phyloP scores from a whole-genome alignment of 768 basidiomycete genomes.

The Trametes meyenii region DNA sequence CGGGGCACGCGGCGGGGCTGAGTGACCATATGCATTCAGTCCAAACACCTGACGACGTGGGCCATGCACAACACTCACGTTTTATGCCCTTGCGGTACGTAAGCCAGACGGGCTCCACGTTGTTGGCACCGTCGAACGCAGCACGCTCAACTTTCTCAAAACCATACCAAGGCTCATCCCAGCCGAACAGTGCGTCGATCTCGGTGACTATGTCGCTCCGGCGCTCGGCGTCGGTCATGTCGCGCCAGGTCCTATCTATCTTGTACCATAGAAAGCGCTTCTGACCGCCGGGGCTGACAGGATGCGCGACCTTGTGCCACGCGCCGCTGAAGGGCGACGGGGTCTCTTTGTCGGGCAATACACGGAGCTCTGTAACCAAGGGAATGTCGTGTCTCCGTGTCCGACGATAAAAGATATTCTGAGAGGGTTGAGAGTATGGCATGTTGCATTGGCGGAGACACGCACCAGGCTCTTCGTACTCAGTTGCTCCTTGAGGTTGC shows the following conservation, averaged over 20 bases:
- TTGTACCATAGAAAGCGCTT: conserved; percentile 82
- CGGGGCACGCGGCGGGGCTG: conserved; percentile 71
- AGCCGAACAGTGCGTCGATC: conserved; percentile 87
- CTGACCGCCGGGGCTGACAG: conserved; percentile 42
- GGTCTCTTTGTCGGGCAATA: conserved; percentile 59
- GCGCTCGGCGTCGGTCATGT: conserved; percentile 62
- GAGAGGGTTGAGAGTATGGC: conserved; percentile 21
- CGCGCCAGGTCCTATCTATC: conserved; percentile 60
- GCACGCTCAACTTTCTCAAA: conserved; percentile 73
- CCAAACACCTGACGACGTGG: background rate
- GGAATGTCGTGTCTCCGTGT: conserved; percentile 82
- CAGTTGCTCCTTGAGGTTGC: conserved; percentile 73
- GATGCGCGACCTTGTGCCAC: conserved; percentile 65
- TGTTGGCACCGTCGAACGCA: conserved; percentile 46
- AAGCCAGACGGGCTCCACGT: conserved; percentile 58
- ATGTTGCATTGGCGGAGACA: background rate
- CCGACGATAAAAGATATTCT: conserved; percentile 82
- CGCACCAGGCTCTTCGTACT: conserved; percentile 65
- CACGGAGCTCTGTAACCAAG: conserved; percentile 70
- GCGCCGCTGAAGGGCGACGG: conserved; percentile 47
- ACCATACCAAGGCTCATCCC: conserved; percentile 83
- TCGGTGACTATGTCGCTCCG: conserved; percentile 77
- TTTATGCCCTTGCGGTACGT: conserved; percentile 76
- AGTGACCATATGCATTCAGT: background rate
- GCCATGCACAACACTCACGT: conserved; percentile 44